phyloP scores from a whole-genome alignment of 192 early-diverging fungal genomes.

The Entomortierella chlamydospora region DNA sequence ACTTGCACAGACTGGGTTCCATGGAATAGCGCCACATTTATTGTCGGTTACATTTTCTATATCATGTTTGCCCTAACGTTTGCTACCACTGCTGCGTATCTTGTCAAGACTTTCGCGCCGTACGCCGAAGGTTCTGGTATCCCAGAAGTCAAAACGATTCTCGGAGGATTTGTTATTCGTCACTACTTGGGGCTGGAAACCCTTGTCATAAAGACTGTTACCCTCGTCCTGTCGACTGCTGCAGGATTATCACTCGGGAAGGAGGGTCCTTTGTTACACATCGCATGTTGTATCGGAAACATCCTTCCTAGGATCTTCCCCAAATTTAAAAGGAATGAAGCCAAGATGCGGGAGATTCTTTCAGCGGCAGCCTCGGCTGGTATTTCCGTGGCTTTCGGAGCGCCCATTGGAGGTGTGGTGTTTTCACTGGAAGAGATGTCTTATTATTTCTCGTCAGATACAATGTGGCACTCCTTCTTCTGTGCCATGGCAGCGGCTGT shows the following conservation, averaged over 20 bases:
- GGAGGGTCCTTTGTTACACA: conserved; percentile 95
- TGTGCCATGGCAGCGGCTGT: conserved; percentile 93
- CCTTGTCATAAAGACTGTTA: conserved; percentile 89
- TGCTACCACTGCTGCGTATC: conserved; percentile 53
- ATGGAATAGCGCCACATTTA: conserved; percentile 55
- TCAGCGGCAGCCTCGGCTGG: conserved; percentile 94
- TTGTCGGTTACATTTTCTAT: conserved; percentile 58
- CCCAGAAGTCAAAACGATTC: conserved; percentile 94
- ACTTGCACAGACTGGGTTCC: conserved; percentile 53
- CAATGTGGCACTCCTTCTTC: conserved; percentile 95
- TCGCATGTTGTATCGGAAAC: conserved; percentile 91
- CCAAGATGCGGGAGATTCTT: conserved; percentile 92
- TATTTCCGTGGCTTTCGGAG: conserved; percentile 95
- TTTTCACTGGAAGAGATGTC: conserved; percentile 94
- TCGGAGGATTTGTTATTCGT: conserved; percentile 94
- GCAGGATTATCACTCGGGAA: conserved; percentile 90
- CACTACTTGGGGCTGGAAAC: conserved; percentile 93
- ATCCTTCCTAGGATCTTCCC: conserved; percentile 87
- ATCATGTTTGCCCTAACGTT: conserved; percentile 60
- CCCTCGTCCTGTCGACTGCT: conserved; percentile 84
- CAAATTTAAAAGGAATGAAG: conserved; percentile 94
- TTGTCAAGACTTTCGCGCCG: conserved; percentile 71
- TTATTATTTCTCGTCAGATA: conserved; percentile 94
- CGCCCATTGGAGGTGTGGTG: conserved; percentile 95
- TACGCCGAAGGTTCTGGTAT: conserved; percentile 97